These are phyloP conservation scores for Paraphysoderma sedebokerense DNA, from an alignment of 371 early-diverging fungal genomes.

Conservation along the genomic window DNA sequence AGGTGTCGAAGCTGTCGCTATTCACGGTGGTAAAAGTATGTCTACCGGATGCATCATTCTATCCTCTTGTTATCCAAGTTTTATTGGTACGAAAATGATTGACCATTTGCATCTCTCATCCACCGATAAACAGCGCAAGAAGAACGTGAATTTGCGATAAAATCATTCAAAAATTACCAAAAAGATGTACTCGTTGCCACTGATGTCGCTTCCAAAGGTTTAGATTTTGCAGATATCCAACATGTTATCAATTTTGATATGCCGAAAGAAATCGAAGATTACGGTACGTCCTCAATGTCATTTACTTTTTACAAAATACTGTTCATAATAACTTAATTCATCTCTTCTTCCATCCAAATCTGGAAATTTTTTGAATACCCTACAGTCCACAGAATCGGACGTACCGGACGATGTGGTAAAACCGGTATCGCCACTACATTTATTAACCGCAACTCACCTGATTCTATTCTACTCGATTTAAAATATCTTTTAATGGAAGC, in stretches of 20 bases:
- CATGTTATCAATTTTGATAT: constrained; percentile 91
- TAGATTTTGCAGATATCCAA: constrained; percentile 83
- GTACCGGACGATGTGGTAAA: constrained; percentile 96
- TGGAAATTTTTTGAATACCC: background rate
- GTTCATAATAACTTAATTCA: too few relatives aligned
- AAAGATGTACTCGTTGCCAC: constrained; percentile 84
- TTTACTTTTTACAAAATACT: too few relatives aligned
- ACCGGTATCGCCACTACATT: constrained; percentile 94
- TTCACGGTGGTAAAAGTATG: constrained; percentile 88
- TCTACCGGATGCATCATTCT: background rate
- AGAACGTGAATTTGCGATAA: constrained; percentile 63
- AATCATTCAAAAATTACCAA: constrained; percentile 55
- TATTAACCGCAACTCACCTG: constrained; percentile 68
- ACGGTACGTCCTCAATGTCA: constrained; percentile 22
- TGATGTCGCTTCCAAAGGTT: constrained; percentile 81
- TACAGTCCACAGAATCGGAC: constrained; percentile 88
- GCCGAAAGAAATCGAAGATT: constrained; percentile 94
- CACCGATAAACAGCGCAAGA: constrained; percentile 34
- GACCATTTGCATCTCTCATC: background rate
- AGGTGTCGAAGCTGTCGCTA: constrained; percentile 83
- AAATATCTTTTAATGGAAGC: constrained; percentile 85
- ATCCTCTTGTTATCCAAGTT: background rate
- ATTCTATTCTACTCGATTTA: constrained; percentile 78
- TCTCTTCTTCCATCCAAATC: background rate
- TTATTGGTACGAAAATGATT: too few relatives aligned